A percentile compares a stretch with the other conserved stretches of the same genome.
Evolutionary conservation across 805 yeast genomes (phyloP).

Genomic region (Starmerella lactis-condensi): DNA sequence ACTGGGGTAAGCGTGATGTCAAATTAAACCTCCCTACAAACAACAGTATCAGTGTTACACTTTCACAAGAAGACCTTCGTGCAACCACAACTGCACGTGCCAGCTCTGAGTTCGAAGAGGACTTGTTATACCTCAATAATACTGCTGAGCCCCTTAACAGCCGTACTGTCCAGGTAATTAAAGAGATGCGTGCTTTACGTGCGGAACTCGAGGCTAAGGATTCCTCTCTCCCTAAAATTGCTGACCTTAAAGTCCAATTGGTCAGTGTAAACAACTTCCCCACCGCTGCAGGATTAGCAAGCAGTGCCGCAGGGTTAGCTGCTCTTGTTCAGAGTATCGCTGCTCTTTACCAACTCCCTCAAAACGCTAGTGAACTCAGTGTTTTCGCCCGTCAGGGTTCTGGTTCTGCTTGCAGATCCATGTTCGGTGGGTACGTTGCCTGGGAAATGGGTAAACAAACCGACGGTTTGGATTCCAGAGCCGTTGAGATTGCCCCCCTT

Average conservation of each 20-base stretch:
- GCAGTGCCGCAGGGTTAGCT: slow-evolving; percentile 97
- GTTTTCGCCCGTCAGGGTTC: slow-evolving; percentile 95
- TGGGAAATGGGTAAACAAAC: slow-evolving; percentile 82
- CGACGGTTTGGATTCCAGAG: slow-evolving; percentile 85
- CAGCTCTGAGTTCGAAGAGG: slow-evolving; percentile 33
- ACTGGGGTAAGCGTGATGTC: slow-evolving; percentile 96
- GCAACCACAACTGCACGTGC: slow-evolving; percentile 82
- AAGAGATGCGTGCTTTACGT: slow-evolving; percentile 56
- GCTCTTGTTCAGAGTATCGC: slow-evolving; percentile 87
- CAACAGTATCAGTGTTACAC: slow-evolving; percentile 85
- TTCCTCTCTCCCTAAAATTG: slow-evolving; percentile 32
- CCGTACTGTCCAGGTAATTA: slow-evolving; percentile 41
- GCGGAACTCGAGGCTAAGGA: slow-evolving; percentile 39
- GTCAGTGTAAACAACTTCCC: slow-evolving; percentile 95
- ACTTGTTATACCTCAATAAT: slow-evolving; percentile 77
- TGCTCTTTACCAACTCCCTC: slow-evolving; percentile 66
- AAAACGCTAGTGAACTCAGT: slow-evolving; percentile 65
- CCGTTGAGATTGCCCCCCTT: slow-evolving; percentile 74
- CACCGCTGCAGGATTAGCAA: slow-evolving; percentile 96
- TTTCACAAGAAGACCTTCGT: slow-evolving; percentile 75
- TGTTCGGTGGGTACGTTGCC: slow-evolving; percentile 94
- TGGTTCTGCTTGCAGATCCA: slow-evolving; percentile 93
- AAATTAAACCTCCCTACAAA: slow-evolving; percentile 83
- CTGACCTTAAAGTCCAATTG: slow-evolving; percentile 44
- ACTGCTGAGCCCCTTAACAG: slow-evolving; percentile 49